phyloP scores from a whole-genome alignment of 2,329 filamentous ascomycete genomes.

The Stylonectria norvegica region DNA sequence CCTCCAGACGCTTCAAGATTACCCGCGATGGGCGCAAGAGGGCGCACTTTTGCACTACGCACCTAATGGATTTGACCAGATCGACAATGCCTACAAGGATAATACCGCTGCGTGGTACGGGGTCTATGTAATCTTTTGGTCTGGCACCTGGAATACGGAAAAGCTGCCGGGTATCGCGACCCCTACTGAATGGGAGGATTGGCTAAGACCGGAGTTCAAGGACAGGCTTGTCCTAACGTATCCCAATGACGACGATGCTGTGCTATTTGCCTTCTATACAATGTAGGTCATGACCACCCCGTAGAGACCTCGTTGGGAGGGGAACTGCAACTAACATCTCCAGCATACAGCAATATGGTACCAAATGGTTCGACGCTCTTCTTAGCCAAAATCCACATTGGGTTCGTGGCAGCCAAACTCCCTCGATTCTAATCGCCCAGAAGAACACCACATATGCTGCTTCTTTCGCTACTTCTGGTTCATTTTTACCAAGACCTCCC shows the following conservation, averaged over 20 bases:
- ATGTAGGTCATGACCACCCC: conserved; percentile 34
- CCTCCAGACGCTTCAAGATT: conserved; percentile 48
- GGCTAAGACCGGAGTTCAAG: conserved; percentile 48
- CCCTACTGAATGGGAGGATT: conserved; percentile 39
- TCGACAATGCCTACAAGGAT: conserved; percentile 38
- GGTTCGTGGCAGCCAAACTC: conserved; percentile 50
- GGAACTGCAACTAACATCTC: not conserved
- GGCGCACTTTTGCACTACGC: conserved; percentile 44
- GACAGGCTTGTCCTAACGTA: conserved; percentile 53
- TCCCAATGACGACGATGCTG: conserved; percentile 56
- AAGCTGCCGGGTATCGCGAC: conserved; percentile 32
- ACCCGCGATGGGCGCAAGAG: conserved; percentile 43
- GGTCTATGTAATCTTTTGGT: not conserved
- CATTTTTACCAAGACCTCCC: conserved; percentile 13
- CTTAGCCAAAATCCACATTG: conserved; percentile 48
- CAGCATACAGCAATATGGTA: conserved; percentile 40
- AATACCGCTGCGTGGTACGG: conserved; percentile 37
- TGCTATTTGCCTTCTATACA: conserved; percentile 48
- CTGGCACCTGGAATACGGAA: conserved; percentile 26
- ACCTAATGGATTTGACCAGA: conserved; percentile 39
- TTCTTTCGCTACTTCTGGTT: conserved; percentile 31
- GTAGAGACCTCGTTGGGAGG: not conserved
- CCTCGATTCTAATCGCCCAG: conserved; percentile 32
- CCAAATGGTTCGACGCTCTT: conserved; percentile 45
- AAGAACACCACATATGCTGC: conserved; percentile 30